phyloP scores from a whole-genome alignment of 1,284 basidiomycete genomes.

The Marasmius fiardii region DNA sequence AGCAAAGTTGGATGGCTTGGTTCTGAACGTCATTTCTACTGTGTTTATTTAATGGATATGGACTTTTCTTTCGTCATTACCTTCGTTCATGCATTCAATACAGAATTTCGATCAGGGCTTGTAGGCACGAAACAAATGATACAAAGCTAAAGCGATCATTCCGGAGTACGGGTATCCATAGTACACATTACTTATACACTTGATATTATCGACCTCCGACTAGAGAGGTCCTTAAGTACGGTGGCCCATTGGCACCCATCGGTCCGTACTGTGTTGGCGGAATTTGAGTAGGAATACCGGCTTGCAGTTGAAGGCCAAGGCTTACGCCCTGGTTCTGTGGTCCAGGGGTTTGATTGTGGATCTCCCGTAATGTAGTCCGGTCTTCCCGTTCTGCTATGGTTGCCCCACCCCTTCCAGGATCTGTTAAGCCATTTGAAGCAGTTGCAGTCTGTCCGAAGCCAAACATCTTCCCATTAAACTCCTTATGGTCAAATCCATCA shows the following conservation, averaged over 20 bases:
- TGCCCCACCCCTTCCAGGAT: constrained; percentile 62
- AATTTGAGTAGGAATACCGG: constrained; percentile 45
- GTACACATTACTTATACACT: not conserved
- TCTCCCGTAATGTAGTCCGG: constrained; percentile 49
- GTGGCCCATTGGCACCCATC: constrained; percentile 50
- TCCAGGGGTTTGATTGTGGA: constrained; percentile 55
- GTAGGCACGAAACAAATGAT: too few relatives aligned
- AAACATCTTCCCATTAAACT: constrained; percentile 76
- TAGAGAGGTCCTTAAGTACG: constrained; percentile 60
- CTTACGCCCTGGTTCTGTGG: constrained; percentile 34
- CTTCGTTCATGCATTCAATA: too few relatives aligned
- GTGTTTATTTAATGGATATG: constrained; percentile 2
- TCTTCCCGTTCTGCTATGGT: constrained; percentile 79
- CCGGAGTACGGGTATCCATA: too few relatives aligned
- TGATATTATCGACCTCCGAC: constrained; percentile 53
- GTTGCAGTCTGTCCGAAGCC: constrained; percentile 76
- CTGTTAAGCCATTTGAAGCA: constrained; percentile 58
- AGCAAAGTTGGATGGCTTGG: constrained; percentile 44
- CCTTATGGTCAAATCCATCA: constrained; percentile 76
- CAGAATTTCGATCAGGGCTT: too few relatives aligned
- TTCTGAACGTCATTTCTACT: constrained; percentile 25
- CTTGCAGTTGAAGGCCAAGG: constrained; percentile 41
- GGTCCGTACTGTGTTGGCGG: constrained; percentile 55
- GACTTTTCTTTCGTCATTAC: too few relatives aligned
- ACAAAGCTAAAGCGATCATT: too few relatives aligned